Base-by-base conservation (phyloP, 108 stramenopile species). In the Pseudonitzschia delicatissima region DNA sequence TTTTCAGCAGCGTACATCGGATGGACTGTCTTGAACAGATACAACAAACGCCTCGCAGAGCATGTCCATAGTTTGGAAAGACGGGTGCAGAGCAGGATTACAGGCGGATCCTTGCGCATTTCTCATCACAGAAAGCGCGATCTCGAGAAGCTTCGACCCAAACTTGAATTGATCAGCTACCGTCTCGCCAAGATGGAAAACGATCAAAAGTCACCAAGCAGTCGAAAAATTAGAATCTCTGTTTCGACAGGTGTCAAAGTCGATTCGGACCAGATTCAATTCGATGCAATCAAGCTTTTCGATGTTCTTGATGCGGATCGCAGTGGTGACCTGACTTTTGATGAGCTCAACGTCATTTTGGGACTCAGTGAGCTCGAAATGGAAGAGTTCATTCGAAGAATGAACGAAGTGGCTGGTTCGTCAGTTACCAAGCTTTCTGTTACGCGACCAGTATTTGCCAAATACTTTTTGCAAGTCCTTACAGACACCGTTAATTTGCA, bases 331-430 rank as follows among this genome's bases (percentile, higher is more conserved):
- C 23, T 83, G n/a, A 50, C 59, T 9, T 79, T 64, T 57, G 62
- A 64, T 32, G 82, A 83, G 48, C 71, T 83, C 12, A 76, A 82
- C 42, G 44, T 29, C 32, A 66, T 79, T 28, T 28, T 82, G 18
- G 63, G 57, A 18, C 64, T 82, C 15, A 52, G 64, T 27, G 47
- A 42, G 13, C 26, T 7, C 11, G 59, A 78, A 62, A 42, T 82
- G 33, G 15, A 60, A 48, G 71, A 58, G 18, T 82, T 82, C 65
- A 64, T 79, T 34, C 36, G 31, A 29, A 48, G 68, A 26, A 78
- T 79, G 77, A 68, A 72, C 36, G 55, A 73, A 34, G 11, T 52
- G 45, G 62, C 37, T 5, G 52, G 7, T 26, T 9, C 12, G 5
- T 5, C 45, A 5, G 27, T 45, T 0, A 47, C 23, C 13, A 50